phyloP scores from a whole-genome alignment of 2,329 filamentous ascomycete species.

The Huntiella decipiens region DNA sequence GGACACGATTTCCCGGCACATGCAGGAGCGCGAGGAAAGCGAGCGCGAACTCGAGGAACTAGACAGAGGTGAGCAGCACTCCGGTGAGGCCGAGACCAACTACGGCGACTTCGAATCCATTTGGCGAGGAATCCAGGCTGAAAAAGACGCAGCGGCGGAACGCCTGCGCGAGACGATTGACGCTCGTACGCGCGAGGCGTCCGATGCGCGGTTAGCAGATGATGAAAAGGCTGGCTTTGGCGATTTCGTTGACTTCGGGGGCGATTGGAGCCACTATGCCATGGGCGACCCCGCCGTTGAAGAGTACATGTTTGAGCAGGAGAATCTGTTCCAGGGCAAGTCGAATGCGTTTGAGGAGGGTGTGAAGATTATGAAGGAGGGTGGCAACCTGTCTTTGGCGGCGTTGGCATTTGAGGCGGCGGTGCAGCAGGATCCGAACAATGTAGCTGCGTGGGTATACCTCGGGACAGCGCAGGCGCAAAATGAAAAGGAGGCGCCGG shows the following conservation, averaged over 20 bases:
- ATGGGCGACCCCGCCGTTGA: conserved; percentile 57
- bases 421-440: conserved; percentile 70
- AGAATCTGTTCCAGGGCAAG: conserved; percentile 72
- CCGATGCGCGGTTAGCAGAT: conserved; percentile 30
- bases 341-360: conserved; percentile 83
- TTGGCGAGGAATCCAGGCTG: conserved; percentile 66
- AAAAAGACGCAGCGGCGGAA: conserved; percentile 19
- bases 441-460: conserved; percentile 85
- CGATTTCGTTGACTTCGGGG: conserved; percentile 41
- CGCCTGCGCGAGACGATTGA: conserved; percentile 7
- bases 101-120: conserved; percentile 81
- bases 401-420: conserved; percentile 92
- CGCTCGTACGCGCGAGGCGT: conserved; percentile 2
- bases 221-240: conserved; percentile 45
- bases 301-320: conserved; percentile 84
- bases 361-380: conserved; percentile 77
- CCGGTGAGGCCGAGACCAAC: conserved; percentile 41
- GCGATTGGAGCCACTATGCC: conserved; percentile 44
- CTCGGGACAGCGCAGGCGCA: conserved; percentile 86
- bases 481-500: conserved; percentile 94
- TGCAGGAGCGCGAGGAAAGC: conserved; percentile 27
- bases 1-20: conserved; percentile 20
- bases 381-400: conserved; percentile 83
- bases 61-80: conserved; percentile 39
- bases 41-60: conserved; percentile 65